These are phyloP conservation scores for Tulasnella sp. DNA, from an alignment of 768 basidiomycete genomes.

Conservation along the genomic window DNA sequence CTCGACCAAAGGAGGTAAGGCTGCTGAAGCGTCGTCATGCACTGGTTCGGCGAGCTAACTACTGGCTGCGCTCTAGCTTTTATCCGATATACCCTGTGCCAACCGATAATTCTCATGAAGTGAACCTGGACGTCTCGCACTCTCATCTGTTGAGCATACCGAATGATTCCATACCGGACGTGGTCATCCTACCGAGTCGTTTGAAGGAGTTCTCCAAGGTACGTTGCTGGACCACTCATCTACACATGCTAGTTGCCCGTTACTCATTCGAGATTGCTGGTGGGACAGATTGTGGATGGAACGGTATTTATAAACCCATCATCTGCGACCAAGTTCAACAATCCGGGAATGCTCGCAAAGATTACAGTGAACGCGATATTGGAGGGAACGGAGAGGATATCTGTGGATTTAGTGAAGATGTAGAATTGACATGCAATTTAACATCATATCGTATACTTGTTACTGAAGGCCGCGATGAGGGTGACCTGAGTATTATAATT, in stretches of 20 bases:
- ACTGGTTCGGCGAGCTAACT: neutral
- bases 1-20: constrained; percentile 83
- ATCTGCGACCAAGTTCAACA: constrained; percentile 43
- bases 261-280: neutral
- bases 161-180: constrained; percentile 64
- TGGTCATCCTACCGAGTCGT: constrained; percentile 84
- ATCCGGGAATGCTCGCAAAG: constrained; percentile 29
- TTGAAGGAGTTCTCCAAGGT: constrained; percentile 92
- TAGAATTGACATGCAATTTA: constrained; percentile 19
- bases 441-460: neutral
- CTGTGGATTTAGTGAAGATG: constrained; percentile 35
- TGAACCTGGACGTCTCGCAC: constrained; percentile 91
- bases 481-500: neutral
- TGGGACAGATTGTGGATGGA: constrained; percentile 68
- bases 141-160: constrained; percentile 53
- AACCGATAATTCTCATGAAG: constrained; percentile 67
- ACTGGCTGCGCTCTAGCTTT: constrained; percentile 58
- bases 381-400: constrained; percentile 29
- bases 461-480: neutral
- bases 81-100: constrained; percentile 95
- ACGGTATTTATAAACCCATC: constrained; percentile 88
- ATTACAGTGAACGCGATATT: constrained; percentile 30
- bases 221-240: constrained; percentile 34
- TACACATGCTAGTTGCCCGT: neutral
- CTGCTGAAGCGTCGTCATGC: neutral